Percentiles rank a stretch among this genome's conserved stretches.
Conservation (phyloP, 1,284 basidiomycete genomes). For the Moesziomyces sp. region DNA sequence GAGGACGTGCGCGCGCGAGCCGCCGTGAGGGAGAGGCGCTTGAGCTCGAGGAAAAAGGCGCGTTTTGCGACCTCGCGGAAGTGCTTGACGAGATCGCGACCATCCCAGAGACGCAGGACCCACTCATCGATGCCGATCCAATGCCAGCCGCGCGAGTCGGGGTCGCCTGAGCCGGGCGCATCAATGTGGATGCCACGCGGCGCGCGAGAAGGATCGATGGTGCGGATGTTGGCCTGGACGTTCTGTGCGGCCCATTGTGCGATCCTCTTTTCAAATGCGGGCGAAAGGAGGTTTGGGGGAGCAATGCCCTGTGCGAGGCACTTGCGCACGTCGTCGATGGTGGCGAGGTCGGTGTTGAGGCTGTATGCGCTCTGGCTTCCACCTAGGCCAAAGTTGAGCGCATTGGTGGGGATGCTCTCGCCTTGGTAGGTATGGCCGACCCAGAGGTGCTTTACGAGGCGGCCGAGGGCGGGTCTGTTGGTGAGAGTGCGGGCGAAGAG, state of each 20-base stretch:
- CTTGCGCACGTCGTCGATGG: slow-evolving; percentile 37
- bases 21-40: slow-evolving; percentile 31
- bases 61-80: slow-evolving; percentile 43
- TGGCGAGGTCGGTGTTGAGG: slow-evolving; percentile 41
- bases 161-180: slow-evolving; percentile 44
- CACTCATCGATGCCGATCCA: slow-evolving; percentile 54
- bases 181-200: slow-evolving; percentile 50
- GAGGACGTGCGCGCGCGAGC: slow-evolving; percentile 10
- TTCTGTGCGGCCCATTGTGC: slow-evolving; percentile 50
- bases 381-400: slow-evolving; percentile 35
- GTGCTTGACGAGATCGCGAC: slow-evolving; percentile 45
- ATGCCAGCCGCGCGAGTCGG: slow-evolving; percentile 35
- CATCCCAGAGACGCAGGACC: slow-evolving; percentile 51
- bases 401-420: slow-evolving; percentile 41
- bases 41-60: slow-evolving; percentile 50
- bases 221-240: slow-evolving; percentile 45
- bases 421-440: slow-evolving; percentile 50
- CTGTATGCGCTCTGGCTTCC: slow-evolving; percentile 40
- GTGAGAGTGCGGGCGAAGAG: slow-evolving; percentile 46
- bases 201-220: slow-evolving; percentile 39
- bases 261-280: slow-evolving; percentile 44
- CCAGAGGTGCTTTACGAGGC: slow-evolving; percentile 52
- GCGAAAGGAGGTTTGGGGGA: slow-evolving; percentile 38
- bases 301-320: slow-evolving; percentile 37
- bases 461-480: slow-evolving; percentile 45